Conservation (phyloP, 2,329 filamentous ascomycete species). For the Phialophora chinensis region DNA sequence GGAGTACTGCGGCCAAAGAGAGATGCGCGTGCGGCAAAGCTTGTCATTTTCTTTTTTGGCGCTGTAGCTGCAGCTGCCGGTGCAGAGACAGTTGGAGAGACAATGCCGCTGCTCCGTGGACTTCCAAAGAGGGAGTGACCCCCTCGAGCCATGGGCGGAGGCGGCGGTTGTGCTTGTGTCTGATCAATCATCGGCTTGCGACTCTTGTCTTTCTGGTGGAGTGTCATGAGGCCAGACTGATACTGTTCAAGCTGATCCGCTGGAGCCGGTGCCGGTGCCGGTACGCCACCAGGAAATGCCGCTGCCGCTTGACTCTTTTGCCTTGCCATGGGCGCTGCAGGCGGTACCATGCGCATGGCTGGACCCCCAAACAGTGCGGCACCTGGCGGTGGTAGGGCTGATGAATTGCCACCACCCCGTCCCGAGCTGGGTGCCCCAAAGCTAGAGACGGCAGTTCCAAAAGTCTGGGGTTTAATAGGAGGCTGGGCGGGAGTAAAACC, state of each 20-base stretch:
- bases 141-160: not conserved
- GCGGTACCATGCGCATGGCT: not conserved
- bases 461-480: not conserved
- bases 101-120: not conserved
- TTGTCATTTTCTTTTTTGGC: not conserved
- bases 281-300: not conserved
- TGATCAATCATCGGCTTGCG: not conserved
- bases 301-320: not conserved
- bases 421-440: not conserved
- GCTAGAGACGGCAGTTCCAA: not conserved
- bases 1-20: not conserved
- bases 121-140: not conserved
- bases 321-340: not conserved
- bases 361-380: too few relatives aligned
- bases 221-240: not conserved
- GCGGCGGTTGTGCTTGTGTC: not conserved
- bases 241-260: not conserved
- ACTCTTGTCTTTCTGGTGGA: not conserved
- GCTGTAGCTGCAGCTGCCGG: not conserved
- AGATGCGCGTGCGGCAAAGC: too few relatives aligned
- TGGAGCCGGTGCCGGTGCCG: not conserved
- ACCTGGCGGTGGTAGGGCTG: too few relatives aligned
- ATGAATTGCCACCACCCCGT: not conserved
- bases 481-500: not conserved
- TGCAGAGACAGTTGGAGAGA: not conserved